Percentiles rank a stretch among this genome's conserved stretches.
Evolutionary conservation across 306 rosid species (phyloP).

Genomic region (Alnus glutinosa): DNA sequence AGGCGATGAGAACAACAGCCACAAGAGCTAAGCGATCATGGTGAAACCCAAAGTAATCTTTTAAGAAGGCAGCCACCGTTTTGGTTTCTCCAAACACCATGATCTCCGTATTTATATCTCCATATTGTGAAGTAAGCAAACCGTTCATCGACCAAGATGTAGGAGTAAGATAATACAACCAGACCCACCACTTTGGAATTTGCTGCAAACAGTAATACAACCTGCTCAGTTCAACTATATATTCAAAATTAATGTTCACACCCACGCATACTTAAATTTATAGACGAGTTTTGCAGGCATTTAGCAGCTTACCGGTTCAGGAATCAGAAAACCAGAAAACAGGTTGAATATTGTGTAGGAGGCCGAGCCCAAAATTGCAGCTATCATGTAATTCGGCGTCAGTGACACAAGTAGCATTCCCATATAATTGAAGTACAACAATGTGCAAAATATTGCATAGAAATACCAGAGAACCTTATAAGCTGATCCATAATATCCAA

Average conservation of each 20-base stretch:
- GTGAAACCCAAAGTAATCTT: conserved; percentile 47
- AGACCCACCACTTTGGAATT: conserved; percentile 60
- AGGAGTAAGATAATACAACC: conserved; percentile 41
- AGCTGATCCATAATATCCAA: conserved; percentile 4
- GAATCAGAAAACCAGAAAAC: conserved; percentile 2
- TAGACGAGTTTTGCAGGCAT: not conserved
- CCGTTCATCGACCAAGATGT: conserved; percentile 51
- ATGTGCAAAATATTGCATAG: conserved; percentile 1
- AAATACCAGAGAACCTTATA: conserved; percentile 12
- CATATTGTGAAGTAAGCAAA: conserved; percentile 54
- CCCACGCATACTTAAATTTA: not conserved
- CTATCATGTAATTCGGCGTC: not conserved
- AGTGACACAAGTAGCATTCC: conserved; percentile 6
- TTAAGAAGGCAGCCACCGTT: conserved; percentile 35
- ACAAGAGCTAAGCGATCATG: conserved; percentile 32
- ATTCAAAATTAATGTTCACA: not conserved
- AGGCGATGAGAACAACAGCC: conserved; percentile 35
- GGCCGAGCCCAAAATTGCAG: not conserved
- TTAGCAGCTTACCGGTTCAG: conserved; percentile 14
- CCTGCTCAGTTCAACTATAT: conserved; percentile 1
- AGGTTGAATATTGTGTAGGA: not conserved
- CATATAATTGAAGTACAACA: not conserved
- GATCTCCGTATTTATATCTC: conserved; percentile 40
- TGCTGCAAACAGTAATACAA: conserved; percentile 28
- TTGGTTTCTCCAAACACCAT: conserved; percentile 31